phyloP scores from a whole-genome alignment of 192 early-diverging fungal genomes.

The Borealophlyctis nickersoniae region DNA sequence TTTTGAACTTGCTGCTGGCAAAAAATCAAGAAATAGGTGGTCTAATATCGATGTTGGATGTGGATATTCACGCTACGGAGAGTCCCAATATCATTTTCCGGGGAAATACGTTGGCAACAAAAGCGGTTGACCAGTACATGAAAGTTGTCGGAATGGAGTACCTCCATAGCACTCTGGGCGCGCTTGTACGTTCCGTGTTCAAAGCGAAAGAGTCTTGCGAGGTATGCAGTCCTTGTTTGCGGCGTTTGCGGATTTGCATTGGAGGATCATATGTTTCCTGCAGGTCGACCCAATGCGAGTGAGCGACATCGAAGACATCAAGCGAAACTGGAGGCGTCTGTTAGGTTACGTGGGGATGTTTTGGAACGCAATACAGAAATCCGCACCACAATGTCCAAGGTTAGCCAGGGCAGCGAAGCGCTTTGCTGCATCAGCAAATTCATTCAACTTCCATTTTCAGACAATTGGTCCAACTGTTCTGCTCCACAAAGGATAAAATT shows the following conservation, averaged over 20 bases:
- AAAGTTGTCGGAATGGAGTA: constrained; percentile 47
- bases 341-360: constrained; percentile 26
- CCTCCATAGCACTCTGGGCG: constrained; percentile 35
- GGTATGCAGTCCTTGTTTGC: constrained; percentile 11
- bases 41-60: constrained; percentile 22
- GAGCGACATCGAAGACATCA: constrained; percentile 23
- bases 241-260: constrained; percentile 3
- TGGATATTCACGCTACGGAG: constrained; percentile 37
- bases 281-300: constrained; percentile 36
- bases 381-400: constrained; percentile 34
- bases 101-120: constrained; percentile 55
- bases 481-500: no score
- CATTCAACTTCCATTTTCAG: no score
- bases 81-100: constrained; percentile 58
- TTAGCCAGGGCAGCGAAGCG: no score
- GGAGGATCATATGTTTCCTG: constrained; percentile 9
- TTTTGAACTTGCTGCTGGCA: constrained; percentile 35
- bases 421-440: no score
- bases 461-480: no score
- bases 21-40: constrained; percentile 32
- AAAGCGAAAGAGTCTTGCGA: constrained; percentile 23
- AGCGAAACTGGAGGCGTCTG: constrained; percentile 33
- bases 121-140: constrained; percentile 58
- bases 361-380: constrained; percentile 40
- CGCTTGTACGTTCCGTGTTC: constrained; percentile 21